Conservation (phyloP, 768 basidiomycete species). For the Boletus insuetus region DNA sequence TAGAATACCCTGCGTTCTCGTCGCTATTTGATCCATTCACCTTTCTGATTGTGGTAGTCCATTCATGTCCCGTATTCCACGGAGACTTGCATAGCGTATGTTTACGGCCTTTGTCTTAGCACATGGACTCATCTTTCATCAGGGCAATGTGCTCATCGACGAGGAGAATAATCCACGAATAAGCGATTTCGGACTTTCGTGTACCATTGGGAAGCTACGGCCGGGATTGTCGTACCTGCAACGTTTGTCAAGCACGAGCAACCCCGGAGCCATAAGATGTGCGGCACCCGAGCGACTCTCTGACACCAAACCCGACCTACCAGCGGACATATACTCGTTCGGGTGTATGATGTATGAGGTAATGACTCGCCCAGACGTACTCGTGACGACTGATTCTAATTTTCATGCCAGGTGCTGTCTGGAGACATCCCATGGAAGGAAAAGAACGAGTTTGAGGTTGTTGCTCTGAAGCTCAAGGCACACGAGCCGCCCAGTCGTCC, state of each 20-base stretch:
- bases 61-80: background rate
- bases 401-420: background rate
- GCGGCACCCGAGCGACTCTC: background rate
- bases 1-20: background rate
- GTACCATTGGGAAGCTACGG: background rate
- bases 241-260: background rate
- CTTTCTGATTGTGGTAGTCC: background rate
- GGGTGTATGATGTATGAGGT: slow-evolving; percentile 5
- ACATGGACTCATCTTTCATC: background rate
- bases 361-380: too few relatives aligned
- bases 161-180: background rate
- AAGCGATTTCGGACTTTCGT: background rate
- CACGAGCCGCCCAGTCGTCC: background rate
- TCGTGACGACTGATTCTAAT: background rate
- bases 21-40: too few relatives aligned
- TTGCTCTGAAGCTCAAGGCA: too few relatives aligned
- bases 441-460: background rate
- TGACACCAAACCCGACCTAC: background rate
- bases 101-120: background rate
- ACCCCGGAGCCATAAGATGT: background rate
- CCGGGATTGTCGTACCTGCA: background rate
- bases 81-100: background rate
- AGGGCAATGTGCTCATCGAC: background rate
- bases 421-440: slow-evolving; percentile 8
- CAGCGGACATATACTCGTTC: background rate